Evolutionary conservation across 2,329 filamentous ascomycete genomes (phyloP).

Genomic region (Atkinsonella hypoxylon): DNA sequence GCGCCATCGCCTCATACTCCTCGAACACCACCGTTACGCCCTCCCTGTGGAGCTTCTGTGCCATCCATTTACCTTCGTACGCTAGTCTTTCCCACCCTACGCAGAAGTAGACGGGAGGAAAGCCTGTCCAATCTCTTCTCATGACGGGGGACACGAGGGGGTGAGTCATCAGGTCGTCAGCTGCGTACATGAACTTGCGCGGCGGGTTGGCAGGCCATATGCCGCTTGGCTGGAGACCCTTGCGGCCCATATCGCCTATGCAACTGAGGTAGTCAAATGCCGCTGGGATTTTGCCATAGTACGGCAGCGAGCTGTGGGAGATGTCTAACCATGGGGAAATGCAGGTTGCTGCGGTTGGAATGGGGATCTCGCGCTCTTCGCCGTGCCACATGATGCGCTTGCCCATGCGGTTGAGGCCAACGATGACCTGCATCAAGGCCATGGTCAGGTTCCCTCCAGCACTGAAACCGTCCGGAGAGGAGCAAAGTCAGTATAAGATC

Average conservation of each 20-base stretch:
- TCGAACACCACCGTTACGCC: slow-evolving; percentile 53
- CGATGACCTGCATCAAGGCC: slow-evolving; percentile 53
- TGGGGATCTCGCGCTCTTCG: slow-evolving; percentile 40
- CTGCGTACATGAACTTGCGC: slow-evolving; percentile 40
- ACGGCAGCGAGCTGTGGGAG: slow-evolving; percentile 36
- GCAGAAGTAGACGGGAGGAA: slow-evolving; percentile 56
- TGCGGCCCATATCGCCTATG: slow-evolving; percentile 22
- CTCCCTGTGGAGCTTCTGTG: slow-evolving; percentile 39
- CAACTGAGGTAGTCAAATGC: slow-evolving; percentile 36
- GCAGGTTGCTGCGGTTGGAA: slow-evolving; percentile 53
- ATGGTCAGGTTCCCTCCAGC: slow-evolving; percentile 63
- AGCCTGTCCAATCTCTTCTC: slow-evolving; percentile 44
- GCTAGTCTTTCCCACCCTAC: slow-evolving; percentile 60
- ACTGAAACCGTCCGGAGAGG: slow-evolving; percentile 21
- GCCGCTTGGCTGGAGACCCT: slow-evolving; percentile 29
- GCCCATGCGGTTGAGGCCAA: slow-evolving; percentile 43
- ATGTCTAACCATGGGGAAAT: slow-evolving; percentile 64
- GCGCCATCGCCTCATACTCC: slow-evolving; percentile 72
- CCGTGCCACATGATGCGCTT: slow-evolving; percentile 49
- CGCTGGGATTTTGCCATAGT: slow-evolving; percentile 15
- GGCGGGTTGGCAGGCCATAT: slow-evolving; percentile 47
- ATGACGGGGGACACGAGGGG: slow-evolving; percentile 56
- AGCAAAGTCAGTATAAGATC: not conserved
- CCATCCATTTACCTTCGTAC: slow-evolving; percentile 54
- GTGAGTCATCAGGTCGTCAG: slow-evolving; percentile 45